Conservation (phyloP, 352 stramenopile genomes). For the Pythium periplocum region DNA sequence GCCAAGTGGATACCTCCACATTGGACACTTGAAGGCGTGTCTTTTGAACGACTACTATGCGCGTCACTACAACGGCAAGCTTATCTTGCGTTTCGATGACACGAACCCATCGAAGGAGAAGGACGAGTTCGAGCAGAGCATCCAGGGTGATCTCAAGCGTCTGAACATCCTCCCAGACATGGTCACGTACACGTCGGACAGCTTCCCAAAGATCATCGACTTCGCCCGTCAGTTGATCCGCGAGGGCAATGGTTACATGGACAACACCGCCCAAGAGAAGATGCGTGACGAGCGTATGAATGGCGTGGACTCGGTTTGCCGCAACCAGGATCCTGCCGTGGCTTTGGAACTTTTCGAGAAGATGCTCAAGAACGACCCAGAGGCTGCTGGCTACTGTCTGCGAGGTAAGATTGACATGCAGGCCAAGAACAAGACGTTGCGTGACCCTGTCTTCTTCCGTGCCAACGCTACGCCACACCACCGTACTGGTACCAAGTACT, state of each 20-base stretch:
- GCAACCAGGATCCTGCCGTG: constrained; percentile 77
- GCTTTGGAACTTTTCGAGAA: constrained; percentile 95
- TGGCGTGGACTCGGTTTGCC: constrained; percentile 87
- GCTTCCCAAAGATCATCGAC: constrained; percentile 94
- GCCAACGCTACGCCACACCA: constrained; percentile 81
- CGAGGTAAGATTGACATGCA: constrained; percentile 95
- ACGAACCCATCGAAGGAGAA: constrained; percentile 99
- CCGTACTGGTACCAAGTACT: constrained; percentile 94
- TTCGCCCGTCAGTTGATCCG: constrained; percentile 93
- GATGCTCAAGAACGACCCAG: constrained; percentile 92
- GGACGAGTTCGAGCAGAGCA: constrained; percentile 98
- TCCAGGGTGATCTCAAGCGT: constrained; percentile 86
- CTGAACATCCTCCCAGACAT: constrained; percentile 78
- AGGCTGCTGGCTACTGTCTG: constrained; percentile 70
- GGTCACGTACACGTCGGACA: constrained; percentile 98
- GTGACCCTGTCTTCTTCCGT: constrained; percentile 88
- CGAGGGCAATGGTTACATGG: constrained; percentile 97
- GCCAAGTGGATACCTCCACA: constrained; percentile 98
- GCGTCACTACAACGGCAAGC: constrained; percentile 95
- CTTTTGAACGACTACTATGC: constrained; percentile 99
- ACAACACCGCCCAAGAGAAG: constrained; percentile 97
- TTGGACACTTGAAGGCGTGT: constrained; percentile 98
- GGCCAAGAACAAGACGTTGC: constrained; percentile 86
- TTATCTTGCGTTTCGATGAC: constrained; percentile 99
- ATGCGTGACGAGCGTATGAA: constrained; percentile 97